These are phyloP conservation scores for Paecilomyces fulvus DNA, from an alignment of 2,329 filamentous ascomycete genomes.

Conservation along the genomic window DNA sequence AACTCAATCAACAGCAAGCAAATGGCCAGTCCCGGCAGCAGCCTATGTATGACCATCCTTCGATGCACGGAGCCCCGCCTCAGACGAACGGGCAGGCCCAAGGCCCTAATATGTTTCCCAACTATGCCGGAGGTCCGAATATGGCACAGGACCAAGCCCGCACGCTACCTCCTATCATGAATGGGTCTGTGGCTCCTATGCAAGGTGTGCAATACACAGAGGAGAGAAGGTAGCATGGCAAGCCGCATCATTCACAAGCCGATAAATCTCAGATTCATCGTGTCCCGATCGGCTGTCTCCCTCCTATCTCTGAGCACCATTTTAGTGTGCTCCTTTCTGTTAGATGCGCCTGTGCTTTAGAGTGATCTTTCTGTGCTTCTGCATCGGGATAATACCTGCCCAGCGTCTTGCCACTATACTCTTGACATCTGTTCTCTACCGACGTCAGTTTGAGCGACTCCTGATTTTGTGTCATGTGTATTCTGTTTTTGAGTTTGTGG, in stretches of 20 bases:
- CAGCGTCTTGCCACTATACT: too few relatives aligned
- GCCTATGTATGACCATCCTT: constrained; percentile 28
- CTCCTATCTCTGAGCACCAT: not conserved
- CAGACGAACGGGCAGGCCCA: constrained; percentile 27
- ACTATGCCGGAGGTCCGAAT: constrained; percentile 18
- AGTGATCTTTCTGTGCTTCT: not conserved
- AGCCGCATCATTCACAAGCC: not conserved
- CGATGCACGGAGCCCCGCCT: constrained; percentile 18
- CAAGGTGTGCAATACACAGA: constrained; percentile 45
- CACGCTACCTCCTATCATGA: constrained; percentile 40
- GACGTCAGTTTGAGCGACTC: not conserved
- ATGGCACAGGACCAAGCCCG: constrained; percentile 35
- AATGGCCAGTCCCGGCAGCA: constrained; percentile 22
- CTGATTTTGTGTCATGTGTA: not conserved
- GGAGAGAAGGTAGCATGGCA: constrained; percentile 30
- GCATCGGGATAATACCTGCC: not conserved
- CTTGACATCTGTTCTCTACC: not conserved
- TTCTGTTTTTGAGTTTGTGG: not conserved
- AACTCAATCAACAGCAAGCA: constrained; percentile 27
- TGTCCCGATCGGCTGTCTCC: not conserved
- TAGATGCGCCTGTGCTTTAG: too few relatives aligned
- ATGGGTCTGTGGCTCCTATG: constrained; percentile 37
- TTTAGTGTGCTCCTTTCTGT: not conserved
- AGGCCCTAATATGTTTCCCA: constrained; percentile 18
- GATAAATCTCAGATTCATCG: too few relatives aligned